Percentiles rank a stretch among this genome's conserved stretches.
phyloP scores from a whole-genome alignment of 2,329 filamentous ascomycete species.

The Botrytis elliptica region DNA sequence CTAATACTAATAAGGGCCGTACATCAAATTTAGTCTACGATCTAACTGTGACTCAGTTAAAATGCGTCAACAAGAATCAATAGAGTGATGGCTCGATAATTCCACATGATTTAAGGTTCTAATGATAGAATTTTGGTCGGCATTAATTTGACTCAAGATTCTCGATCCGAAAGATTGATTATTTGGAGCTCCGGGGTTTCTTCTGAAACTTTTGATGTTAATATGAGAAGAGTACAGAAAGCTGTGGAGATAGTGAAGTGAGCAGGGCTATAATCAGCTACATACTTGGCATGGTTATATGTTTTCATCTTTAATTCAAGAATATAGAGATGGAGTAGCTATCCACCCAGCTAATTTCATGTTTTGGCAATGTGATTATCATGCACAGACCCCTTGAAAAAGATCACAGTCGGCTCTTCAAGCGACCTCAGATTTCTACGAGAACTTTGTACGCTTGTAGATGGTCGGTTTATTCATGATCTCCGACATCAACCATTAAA shows the following conservation, averaged over 20 bases:
- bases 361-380: neutral
- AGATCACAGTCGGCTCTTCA: neutral
- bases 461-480: neutral
- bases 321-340: neutral
- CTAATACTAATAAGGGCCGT: too few species aligned
- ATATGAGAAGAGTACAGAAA: neutral
- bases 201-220: neutral
- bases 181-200: neutral
- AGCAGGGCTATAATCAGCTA: neutral
- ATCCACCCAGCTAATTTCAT: neutral
- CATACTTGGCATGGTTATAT: neutral
- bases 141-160: neutral
- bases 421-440: neutral
- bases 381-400: neutral
- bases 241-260: neutral
- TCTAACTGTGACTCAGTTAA: neutral
- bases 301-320: neutral
- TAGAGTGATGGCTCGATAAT: neutral
- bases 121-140: neutral
- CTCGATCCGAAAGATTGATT: neutral
- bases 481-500: neutral
- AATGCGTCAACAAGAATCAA: too few species aligned
- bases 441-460: neutral
- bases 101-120: too few species aligned
- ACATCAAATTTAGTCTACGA: too few species aligned